These are phyloP conservation scores for Stereum hirsutum DNA, from an alignment of 1,284 basidiomycete genomes.

Conservation along the genomic window DNA sequence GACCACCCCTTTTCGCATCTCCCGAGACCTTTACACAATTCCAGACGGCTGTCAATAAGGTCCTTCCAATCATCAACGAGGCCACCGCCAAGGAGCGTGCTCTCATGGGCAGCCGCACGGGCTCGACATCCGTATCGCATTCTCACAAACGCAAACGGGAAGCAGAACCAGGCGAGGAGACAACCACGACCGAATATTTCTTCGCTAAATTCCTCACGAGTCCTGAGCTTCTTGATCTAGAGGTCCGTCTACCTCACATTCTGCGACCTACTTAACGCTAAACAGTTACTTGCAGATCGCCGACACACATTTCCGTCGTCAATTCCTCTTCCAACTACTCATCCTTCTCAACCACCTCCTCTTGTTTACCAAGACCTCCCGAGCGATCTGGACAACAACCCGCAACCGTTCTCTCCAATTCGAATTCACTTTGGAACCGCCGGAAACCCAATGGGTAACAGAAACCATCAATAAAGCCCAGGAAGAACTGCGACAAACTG, in stretches of 20 bases:
- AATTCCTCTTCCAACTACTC: slow-evolving; percentile 81
- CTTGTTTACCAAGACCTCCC: slow-evolving; percentile 64
- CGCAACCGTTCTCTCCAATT: slow-evolving; percentile 71
- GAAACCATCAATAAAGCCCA: slow-evolving; percentile 54
- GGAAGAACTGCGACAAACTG: slow-evolving; percentile 66
- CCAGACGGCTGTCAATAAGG: slow-evolving; percentile 57
- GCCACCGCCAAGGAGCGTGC: slow-evolving; percentile 77
- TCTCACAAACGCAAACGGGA: slow-evolving; percentile 61
- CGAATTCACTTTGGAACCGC: slow-evolving; percentile 63
- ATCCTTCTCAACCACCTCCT: slow-evolving; percentile 78
- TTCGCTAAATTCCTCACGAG: slow-evolving; percentile 89
- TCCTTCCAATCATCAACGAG: slow-evolving; percentile 72
- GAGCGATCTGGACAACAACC: slow-evolving; percentile 47
- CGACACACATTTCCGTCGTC: slow-evolving; percentile 85
- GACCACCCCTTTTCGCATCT: slow-evolving; percentile 53
- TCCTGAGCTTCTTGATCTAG: slow-evolving; percentile 77
- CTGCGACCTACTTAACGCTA: neutral
- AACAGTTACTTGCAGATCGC: slow-evolving; percentile 48
- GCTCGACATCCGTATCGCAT: slow-evolving; percentile 23
- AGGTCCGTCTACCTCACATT: slow-evolving; percentile 37
- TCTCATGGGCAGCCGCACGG: slow-evolving; percentile 59
- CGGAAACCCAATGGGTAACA: slow-evolving; percentile 66
- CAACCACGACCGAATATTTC: slow-evolving; percentile 62
- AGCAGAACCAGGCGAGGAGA: slow-evolving; percentile 35
- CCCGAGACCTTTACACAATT: slow-evolving; percentile 50